Evolutionary conservation across 805 yeast genomes (phyloP).

Genomic region (Pichia thaimueangensis): DNA sequence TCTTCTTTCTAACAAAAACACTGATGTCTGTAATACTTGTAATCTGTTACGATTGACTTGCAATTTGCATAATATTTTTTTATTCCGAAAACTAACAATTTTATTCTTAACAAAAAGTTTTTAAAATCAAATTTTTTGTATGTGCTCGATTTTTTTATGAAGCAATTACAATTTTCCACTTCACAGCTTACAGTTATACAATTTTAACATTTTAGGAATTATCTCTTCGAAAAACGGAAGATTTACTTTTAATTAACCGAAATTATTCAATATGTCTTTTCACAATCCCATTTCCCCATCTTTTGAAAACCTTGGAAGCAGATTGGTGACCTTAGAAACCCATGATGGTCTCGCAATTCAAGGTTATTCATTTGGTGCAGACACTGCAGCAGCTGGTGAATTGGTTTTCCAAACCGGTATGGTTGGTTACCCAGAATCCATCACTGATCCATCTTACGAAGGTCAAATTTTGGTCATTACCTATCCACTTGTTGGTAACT

Average conservation of each 20-base stretch:
- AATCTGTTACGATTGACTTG: not conserved
- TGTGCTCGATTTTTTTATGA: not conserved
- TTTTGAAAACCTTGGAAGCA: slow-evolving; percentile 75
- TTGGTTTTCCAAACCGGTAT: slow-evolving; percentile 98
- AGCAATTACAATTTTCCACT: too few species aligned
- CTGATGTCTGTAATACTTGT: not conserved
- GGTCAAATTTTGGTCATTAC: slow-evolving; percentile 97
- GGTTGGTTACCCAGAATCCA: slow-evolving; percentile 98
- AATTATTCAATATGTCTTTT: slow-evolving; percentile 31
- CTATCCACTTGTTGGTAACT: slow-evolving; percentile 94
- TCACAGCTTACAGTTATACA: too few species aligned
- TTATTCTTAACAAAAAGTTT: not conserved
- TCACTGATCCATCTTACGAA: slow-evolving; percentile 96
- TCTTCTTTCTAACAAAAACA: not conserved
- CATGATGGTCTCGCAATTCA: slow-evolving; percentile 80
- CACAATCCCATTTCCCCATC: slow-evolving; percentile 87
- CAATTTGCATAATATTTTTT: not conserved
- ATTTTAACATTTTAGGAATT: too few species aligned
- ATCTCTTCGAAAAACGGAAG: too few species aligned
- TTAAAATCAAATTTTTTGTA: not conserved
- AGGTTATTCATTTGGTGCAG: slow-evolving; percentile 97
- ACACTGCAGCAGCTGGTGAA: slow-evolving; percentile 86
- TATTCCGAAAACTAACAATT: too few species aligned
- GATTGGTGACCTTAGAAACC: slow-evolving; percentile 80
- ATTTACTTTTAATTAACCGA: too few species aligned